phyloP scores from a whole-genome alignment of 2,329 filamentous ascomycete species.

The Apiospora pterosperma region DNA sequence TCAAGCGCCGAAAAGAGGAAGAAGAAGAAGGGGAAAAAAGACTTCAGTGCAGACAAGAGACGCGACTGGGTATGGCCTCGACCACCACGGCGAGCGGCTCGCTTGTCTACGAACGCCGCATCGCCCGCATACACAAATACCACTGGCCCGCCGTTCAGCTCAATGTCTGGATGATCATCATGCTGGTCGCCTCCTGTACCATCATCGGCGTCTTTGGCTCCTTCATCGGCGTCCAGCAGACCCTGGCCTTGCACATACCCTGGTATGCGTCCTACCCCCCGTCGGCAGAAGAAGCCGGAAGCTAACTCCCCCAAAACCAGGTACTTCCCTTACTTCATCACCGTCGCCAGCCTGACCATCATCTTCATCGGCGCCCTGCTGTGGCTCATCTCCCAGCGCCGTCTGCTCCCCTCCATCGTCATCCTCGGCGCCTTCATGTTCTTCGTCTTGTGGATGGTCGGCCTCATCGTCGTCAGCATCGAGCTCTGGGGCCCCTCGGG shows the following conservation, averaged over 20 bases:
- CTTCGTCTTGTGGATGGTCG: constrained; percentile 66
- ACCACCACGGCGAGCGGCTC: constrained; percentile 23
- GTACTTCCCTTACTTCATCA: constrained; percentile 67
- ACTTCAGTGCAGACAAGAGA: neutral
- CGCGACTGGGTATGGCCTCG: neutral
- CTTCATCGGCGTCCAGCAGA: constrained; percentile 57
- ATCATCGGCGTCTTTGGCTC: constrained; percentile 60
- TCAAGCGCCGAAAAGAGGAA: neutral
- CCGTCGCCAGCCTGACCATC: constrained; percentile 55
- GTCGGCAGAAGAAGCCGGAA: neutral
- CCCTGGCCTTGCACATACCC: constrained; percentile 51
- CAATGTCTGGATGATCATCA: constrained; percentile 65
- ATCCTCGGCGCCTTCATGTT: constrained; percentile 63
- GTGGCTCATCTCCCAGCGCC: constrained; percentile 57
- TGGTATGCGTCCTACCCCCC: constrained; percentile 48
- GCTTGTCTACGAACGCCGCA: constrained; percentile 39
- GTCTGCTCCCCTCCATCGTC: constrained; percentile 58
- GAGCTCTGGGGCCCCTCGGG: constrained; percentile 61
- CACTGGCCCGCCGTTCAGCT: constrained; percentile 67
- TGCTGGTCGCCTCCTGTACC: constrained; percentile 55
- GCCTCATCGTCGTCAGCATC: constrained; percentile 58
- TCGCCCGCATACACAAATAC: constrained; percentile 53
- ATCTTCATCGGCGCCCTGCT: constrained; percentile 65
- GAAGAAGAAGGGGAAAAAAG: neutral
- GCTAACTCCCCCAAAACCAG: constrained; percentile 32